Base-by-base conservation (phyloP, 345 rosid genomes). In the Gossypioides kirkii region DNA sequence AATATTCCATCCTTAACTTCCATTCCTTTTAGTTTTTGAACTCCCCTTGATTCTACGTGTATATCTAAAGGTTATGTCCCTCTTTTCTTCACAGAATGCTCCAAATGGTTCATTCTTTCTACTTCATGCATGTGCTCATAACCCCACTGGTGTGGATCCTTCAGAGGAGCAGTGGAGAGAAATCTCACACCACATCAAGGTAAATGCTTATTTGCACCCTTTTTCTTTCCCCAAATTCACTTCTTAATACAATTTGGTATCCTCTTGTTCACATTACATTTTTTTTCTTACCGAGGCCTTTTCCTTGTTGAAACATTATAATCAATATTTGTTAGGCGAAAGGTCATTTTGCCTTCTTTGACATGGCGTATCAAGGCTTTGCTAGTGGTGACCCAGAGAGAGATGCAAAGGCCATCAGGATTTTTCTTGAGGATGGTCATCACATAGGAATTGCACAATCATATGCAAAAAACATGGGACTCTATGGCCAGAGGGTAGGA, bases 331-430 rank as follows among this genome's bases (percentile, higher is more conserved):
- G 26, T 78, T 86, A 94, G 98, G 84, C 65, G 1, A 94, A 92
- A 80, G 88, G 85, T 10, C 97, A 94, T 74, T 92, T 94, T 79
- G 81, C 98, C 72, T 88, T 94, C 83, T 94, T 94, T 77, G 98
- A 94, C 77, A 94, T 91, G 98, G 98, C 98, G 18, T 94, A 91
- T 82, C 98, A 94, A 89, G 97, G 97, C 69, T 94, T 94, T 77
- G 98, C 98, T 17, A 90, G 97, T 76, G 97, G 98, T 70, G 97
- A 94, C 82, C 97, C 98, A 50, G 93, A 82, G 71, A 92, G 84
- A 80, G 98, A 94, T 84, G 97, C 98, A 65, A 92, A 94, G 75
- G 79, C 98, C 61, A 92, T 94, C 73, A 85, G 97, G 83, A 94
- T 94, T 81, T 94, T 94, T 76, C 93, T 94, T 20, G 84, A 88